A percentile compares a stretch with the other conserved stretches of the same genome.
phyloP scores from a whole-genome alignment of 139 green algal species.

The Monoraphidium neglectum region DNA sequence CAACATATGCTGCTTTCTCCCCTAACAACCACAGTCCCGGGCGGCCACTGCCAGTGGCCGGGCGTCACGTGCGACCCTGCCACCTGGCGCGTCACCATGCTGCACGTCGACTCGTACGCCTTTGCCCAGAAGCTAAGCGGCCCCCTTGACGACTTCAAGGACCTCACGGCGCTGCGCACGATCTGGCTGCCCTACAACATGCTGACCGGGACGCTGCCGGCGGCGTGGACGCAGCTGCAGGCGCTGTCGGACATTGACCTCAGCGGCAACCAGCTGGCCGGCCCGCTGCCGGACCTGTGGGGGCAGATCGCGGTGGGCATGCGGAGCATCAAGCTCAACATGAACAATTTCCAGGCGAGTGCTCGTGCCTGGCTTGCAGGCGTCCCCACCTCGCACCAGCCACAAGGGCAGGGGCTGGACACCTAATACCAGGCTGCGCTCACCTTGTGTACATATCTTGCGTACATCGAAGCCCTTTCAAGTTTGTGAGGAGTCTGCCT shows the following conservation, averaged over 20 bases:
- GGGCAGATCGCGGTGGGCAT: not conserved
- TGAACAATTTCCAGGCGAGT: not conserved
- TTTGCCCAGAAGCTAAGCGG: not conserved
- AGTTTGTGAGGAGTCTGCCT: not conserved
- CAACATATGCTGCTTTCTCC: too few species aligned
- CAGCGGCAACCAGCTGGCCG: not conserved
- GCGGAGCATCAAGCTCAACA: not conserved
- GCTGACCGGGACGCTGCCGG: constrained; percentile 6
- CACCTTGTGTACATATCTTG: too few species aligned
- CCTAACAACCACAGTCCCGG: too few species aligned
- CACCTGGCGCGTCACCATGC: too few species aligned
- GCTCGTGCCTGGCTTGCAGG: too few species aligned
- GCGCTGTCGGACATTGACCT: not conserved
- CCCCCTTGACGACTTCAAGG: not conserved
- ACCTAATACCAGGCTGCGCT: too few species aligned
- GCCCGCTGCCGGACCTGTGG: constrained; percentile 2
- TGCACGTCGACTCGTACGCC: not conserved
- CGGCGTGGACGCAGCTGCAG: not conserved
- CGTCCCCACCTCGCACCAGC: too few species aligned
- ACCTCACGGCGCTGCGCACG: not conserved
- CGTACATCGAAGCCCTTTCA: too few species aligned
- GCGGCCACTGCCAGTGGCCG: too few species aligned
- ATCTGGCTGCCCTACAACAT: not conserved
- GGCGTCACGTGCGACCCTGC: too few species aligned
- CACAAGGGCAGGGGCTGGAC: too few species aligned